phyloP scores from a whole-genome alignment of 2,329 filamentous ascomycete genomes.

The Colletotrichum sp. region DNA sequence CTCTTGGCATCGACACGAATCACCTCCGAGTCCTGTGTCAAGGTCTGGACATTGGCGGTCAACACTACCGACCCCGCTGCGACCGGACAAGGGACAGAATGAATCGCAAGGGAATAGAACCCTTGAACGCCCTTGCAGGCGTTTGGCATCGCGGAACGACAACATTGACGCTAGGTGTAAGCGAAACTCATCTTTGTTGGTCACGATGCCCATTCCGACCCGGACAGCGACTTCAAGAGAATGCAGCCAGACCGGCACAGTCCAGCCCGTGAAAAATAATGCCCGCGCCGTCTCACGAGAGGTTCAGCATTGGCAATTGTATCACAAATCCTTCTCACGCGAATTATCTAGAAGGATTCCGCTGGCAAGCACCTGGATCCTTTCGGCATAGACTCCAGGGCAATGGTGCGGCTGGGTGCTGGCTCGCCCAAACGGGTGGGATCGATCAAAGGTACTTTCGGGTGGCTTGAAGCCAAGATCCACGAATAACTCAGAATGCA shows the following conservation, averaged over 20 bases:
- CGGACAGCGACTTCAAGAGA: not conserved
- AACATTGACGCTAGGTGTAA: not conserved
- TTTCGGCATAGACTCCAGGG: not conserved
- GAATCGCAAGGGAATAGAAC: not conserved
- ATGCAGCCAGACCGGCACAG: not conserved
- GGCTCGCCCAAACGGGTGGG: not conserved
- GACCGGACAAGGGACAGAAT: not conserved
- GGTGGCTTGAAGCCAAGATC: not conserved
- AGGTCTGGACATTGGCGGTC: conserved; percentile 16
- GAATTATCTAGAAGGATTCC: not conserved
- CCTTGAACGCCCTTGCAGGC: not conserved
- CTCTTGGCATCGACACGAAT: conserved; percentile 16
- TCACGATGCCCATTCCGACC: not conserved
- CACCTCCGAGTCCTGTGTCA: conserved; percentile 18
- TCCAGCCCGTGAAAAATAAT: not conserved
- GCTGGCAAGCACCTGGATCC: not conserved
- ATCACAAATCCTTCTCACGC: not conserved
- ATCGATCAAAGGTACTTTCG: not conserved
- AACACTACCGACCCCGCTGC: not conserved
- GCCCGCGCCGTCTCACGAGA: not conserved
- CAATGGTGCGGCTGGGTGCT: not conserved
- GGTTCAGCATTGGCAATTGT: not conserved
- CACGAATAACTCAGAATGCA: not conserved
- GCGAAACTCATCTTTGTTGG: not conserved
- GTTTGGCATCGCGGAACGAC: not conserved